Percentiles rank a stretch among this genome's conserved stretches.
Conservation (phyloP, 1,284 basidiomycete genomes). For the Caloboletus inedulis region DNA sequence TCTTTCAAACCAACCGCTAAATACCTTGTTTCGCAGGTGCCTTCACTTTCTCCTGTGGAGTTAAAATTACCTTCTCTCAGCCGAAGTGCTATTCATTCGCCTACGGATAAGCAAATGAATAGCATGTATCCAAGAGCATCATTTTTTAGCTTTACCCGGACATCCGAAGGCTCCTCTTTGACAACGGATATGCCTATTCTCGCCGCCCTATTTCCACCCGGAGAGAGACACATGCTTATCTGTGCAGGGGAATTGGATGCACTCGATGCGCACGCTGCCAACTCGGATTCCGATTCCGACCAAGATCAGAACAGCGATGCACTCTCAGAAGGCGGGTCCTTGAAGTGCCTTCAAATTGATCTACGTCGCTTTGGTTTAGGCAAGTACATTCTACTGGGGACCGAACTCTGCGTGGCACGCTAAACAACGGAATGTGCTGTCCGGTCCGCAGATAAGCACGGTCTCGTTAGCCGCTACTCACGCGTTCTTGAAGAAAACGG, state of each 20-base stretch:
- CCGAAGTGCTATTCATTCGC: slow-evolving; percentile 9
- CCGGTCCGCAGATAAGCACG: slow-evolving; percentile 57
- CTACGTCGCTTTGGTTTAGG: slow-evolving; percentile 66
- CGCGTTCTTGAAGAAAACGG: slow-evolving; percentile 64
- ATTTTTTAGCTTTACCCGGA: slow-evolving; percentile 75
- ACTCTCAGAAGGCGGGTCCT: slow-evolving; percentile 34
- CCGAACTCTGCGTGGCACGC: not conserved
- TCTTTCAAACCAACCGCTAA: slow-evolving; percentile 37
- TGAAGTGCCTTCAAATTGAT: slow-evolving; percentile 70
- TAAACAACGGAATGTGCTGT: not conserved
- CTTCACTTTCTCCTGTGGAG: slow-evolving; percentile 25
- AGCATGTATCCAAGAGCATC: slow-evolving; percentile 39
- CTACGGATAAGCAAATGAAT: slow-evolving; percentile 14
- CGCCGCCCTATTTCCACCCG: slow-evolving; percentile 60
- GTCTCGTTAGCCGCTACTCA: slow-evolving; percentile 74
- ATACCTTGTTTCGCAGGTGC: slow-evolving; percentile 30
- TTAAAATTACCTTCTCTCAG: slow-evolving; percentile 6
- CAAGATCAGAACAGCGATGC: slow-evolving; percentile 35
- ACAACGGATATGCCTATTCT: slow-evolving; percentile 62
- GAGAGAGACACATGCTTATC: slow-evolving; percentile 70
- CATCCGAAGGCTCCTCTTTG: slow-evolving; percentile 68
- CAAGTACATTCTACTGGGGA: slow-evolving; percentile 29
- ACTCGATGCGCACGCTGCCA: slow-evolving; percentile 42
- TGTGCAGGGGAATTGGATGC: slow-evolving; percentile 64
- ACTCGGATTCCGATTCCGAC: slow-evolving; percentile 32